Evolutionary conservation across 2,329 filamentous ascomycete genomes (phyloP).

Genomic region (Metarhizium guizhouense): DNA sequence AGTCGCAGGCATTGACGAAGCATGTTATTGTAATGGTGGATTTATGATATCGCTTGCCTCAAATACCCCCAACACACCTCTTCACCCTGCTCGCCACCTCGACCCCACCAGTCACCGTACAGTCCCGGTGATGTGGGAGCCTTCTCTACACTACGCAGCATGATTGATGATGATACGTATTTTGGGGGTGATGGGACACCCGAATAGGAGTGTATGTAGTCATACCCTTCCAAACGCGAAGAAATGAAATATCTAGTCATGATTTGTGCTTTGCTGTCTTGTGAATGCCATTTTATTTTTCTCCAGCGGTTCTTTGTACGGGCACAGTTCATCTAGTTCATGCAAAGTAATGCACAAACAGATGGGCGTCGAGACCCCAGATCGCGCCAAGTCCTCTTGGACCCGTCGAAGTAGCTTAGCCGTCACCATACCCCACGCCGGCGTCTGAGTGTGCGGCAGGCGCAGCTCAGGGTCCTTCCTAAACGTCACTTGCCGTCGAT

Average conservation of each 20-base stretch:
- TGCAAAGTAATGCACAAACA: no score
- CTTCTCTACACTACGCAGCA: conserved; percentile 12
- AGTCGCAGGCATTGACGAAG: conserved; percentile 7
- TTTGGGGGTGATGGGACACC: conserved; percentile 11
- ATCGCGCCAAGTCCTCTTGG: no score
- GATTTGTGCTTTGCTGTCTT: neutral
- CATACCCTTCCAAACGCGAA: conserved; percentile 12
- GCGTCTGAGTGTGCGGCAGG: neutral
- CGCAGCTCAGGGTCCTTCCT: neutral
- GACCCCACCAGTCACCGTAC: conserved; percentile 2
- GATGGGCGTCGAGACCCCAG: no score
- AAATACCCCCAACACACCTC: conserved; percentile 10
- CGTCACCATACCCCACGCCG: neutral
- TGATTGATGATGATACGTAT: conserved; percentile 13
- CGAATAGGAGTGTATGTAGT: conserved; percentile 15
- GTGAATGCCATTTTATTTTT: neutral
- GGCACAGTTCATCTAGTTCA: neutral
- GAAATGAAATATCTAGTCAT: conserved; percentile 10
- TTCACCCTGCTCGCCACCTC: conserved; percentile 9
- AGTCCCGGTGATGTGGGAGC: conserved; percentile 4
- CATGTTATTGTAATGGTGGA: conserved; percentile 11
- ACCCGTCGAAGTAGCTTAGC: no score
- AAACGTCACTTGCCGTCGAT: neutral
- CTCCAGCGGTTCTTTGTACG: neutral
- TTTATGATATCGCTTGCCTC: conserved; percentile 10